Base-by-base conservation (phyloP, 345 rosid species). In the Trapa incisa region DNA sequence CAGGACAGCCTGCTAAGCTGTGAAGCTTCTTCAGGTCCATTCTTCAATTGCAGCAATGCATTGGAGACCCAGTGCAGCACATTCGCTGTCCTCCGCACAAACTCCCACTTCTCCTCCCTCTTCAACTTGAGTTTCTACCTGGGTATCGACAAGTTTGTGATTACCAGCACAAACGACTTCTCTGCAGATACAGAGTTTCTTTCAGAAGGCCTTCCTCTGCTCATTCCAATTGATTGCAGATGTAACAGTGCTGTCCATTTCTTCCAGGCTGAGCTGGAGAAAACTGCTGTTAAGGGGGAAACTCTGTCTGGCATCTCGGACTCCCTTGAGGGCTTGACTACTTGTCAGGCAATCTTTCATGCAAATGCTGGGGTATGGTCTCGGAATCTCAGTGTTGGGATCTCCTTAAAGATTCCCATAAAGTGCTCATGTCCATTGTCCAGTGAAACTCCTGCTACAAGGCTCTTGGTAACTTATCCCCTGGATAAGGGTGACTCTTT, bases 241-340 rank as follows among this genome's bases (percentile, higher is more conserved):
- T 91, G 97, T 77, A 15, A 36, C 60, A 47, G 69, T 64, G 83
- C 78, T 53, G 78, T 77, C 47, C 76, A 82, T 29, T 45, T 76
- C 73, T 91, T 80, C 65, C 81, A 82, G 75, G 92, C 97, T 42
- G 73, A 68, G 67, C 58, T 86, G 47, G 72, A 71, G 4, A 85
- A 79, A 70, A 80, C 81, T 16, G 73, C 82, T n/a, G 54, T 75
- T 38, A 75, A 77, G 69, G 90, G 96, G 16, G 93, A 87, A 79
- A 85, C 80, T 60, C 84, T 91, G 72, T 68, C 70, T 65, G 70
- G 81, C 71, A 80, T 91, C 67, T 75, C 90, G 32, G 82, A 79
- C 47, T 83, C 96, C 3, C 73, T 89, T 4, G 82, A 83, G 69
- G 96, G 96, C 68, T 78, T 92, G 71, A 89, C 92, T 42, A 75